phyloP scores from a whole-genome alignment of 495 filamentous ascomycete genomes.

The Tuber indicum region DNA sequence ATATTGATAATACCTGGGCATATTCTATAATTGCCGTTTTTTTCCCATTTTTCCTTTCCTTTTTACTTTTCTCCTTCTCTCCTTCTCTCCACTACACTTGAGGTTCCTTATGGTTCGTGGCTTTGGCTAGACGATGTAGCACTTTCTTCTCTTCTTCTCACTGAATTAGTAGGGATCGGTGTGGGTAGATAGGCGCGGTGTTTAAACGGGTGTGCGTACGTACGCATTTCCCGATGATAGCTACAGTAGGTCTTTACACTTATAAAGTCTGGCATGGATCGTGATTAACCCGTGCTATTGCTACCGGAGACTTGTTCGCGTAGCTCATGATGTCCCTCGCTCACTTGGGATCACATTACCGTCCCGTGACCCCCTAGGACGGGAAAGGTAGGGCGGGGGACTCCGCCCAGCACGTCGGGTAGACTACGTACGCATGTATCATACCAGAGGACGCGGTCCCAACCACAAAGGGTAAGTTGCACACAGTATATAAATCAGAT shows the following conservation, averaged over 20 bases:
- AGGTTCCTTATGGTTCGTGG: not conserved
- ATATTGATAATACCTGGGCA: not conserved
- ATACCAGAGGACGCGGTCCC: too few relatives aligned
- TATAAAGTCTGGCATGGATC: not conserved
- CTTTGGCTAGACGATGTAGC: not conserved
- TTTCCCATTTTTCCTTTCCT: not conserved
- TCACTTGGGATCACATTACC: too few relatives aligned
- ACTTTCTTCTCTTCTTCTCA: not conserved
- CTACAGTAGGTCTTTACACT: not conserved
- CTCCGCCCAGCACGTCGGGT: too few relatives aligned
- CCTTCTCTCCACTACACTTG: not conserved
- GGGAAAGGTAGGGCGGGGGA: too few relatives aligned
- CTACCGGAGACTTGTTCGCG: too few relatives aligned
- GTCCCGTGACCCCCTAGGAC: too few relatives aligned
- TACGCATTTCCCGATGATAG: not conserved
- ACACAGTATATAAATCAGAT: too few relatives aligned
- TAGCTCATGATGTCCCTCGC: too few relatives aligned
- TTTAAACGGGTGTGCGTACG: not conserved
- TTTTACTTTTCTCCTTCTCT: not conserved
- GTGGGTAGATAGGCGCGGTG: not conserved
- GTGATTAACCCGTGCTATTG: not conserved
- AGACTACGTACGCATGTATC: too few relatives aligned
- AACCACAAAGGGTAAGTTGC: too few relatives aligned
- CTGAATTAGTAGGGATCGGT: not conserved
- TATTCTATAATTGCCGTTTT: not conserved